These are phyloP conservation scores for Solanum hybrid DNA, from an alignment of 305 asterid species.

Conservation along the genomic window DNA sequence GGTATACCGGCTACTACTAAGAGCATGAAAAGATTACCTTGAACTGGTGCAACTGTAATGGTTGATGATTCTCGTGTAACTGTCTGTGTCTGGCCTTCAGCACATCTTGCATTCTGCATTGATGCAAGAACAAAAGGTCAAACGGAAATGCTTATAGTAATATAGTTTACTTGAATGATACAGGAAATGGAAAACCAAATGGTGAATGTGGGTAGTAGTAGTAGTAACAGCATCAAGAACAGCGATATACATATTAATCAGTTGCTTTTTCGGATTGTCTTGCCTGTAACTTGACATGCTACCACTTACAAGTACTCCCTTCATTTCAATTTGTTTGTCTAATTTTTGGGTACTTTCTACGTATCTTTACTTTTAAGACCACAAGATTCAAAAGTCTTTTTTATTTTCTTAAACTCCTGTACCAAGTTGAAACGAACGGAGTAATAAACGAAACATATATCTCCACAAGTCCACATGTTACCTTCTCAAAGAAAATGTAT, in stretches of 20 bases:
- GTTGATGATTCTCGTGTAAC: constrained; percentile 70
- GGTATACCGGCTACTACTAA: not conserved
- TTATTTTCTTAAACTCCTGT: not conserved
- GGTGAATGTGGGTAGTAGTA: not conserved
- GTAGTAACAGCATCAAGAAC: not conserved
- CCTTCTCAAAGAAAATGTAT: not conserved
- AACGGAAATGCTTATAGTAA: not conserved
- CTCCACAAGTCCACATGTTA: not conserved
- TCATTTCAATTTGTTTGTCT: not conserved
- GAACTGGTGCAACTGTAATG: constrained; percentile 68
- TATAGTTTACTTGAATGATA: not conserved
- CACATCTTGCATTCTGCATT: constrained; percentile 58
- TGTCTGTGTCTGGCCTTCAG: constrained; percentile 68
- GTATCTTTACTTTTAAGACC: not conserved
- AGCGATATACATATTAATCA: not conserved
- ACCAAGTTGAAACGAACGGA: not conserved
- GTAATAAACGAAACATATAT: not conserved
- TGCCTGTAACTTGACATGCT: not conserved
- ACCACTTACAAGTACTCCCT: not conserved
- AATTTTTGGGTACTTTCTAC: not conserved
- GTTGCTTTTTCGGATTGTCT: not conserved
- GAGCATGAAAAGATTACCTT: constrained; percentile 30
- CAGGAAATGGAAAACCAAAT: not conserved
- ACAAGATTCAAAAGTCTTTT: not conserved
- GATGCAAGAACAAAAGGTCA: not conserved